phyloP scores from a whole-genome alignment of 768 basidiomycete species.

The Suillus occidentalis region DNA sequence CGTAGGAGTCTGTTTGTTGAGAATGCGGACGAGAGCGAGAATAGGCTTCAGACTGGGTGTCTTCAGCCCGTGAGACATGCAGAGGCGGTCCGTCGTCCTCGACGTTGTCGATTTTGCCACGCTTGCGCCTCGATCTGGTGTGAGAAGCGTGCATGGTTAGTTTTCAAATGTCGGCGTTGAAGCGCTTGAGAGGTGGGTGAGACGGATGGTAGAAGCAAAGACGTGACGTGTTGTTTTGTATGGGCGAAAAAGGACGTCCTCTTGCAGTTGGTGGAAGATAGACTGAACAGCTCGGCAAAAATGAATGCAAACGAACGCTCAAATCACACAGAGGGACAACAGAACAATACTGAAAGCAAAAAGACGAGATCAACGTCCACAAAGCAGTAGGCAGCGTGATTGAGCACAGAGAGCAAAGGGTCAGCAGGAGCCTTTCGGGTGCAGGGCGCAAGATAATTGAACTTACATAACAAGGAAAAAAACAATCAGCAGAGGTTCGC shows the following conservation, averaged over 20 bases:
- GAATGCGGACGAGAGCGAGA: conserved; percentile 48
- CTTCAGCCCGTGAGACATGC: conserved; percentile 49
- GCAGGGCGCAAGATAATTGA: conserved; percentile 23
- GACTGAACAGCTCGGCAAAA: conserved; percentile 18
- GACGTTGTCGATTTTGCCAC: conserved; percentile 49
- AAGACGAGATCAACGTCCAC: conserved; percentile 21
- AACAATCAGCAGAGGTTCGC: conserved; percentile 25
- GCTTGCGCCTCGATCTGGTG: conserved; percentile 49
- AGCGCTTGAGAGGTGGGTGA: conserved; percentile 22
- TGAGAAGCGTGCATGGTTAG: conserved; percentile 38
- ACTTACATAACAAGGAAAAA: conserved; percentile 37
- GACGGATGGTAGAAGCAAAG: conserved; percentile 26
- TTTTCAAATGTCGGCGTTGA: conserved; percentile 15
- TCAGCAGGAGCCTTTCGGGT: conserved; percentile 25
- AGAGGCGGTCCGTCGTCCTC: conserved; percentile 45
- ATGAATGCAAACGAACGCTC: conserved; percentile 34
- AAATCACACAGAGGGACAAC: conserved; percentile 29
- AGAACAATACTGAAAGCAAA: conserved; percentile 21
- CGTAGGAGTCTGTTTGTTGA: conserved; percentile 45
- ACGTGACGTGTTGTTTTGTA: conserved; percentile 24
- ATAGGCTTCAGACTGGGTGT: conserved; percentile 52
- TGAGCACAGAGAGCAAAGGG: conserved; percentile 14
- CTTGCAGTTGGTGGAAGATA: conserved; percentile 24
- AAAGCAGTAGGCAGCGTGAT: conserved; percentile 22
- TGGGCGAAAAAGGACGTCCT: conserved; percentile 27